A percentile compares a stretch with the other conserved stretches of the same genome.
These are phyloP conservation scores for Pythium chondricola DNA, from an alignment of 352 stramenopile genomes.

Conservation along the genomic window DNA sequence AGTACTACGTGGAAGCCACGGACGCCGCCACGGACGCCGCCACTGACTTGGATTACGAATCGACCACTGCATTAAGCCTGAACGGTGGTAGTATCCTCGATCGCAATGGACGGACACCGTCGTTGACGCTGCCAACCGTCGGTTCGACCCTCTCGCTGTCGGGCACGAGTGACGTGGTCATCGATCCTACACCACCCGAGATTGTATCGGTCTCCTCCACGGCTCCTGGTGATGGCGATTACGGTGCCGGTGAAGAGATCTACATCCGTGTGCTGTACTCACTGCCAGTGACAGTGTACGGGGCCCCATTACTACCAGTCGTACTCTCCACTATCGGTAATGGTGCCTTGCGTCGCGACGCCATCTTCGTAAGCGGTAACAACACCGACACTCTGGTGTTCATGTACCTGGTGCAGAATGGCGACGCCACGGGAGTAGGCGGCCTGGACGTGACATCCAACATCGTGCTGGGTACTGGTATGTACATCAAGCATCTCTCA, in stretches of 20 bases:
- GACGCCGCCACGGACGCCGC: slow-evolving; percentile 36
- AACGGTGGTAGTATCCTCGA: slow-evolving; percentile 57
- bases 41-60: slow-evolving; percentile 57
- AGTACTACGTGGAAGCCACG: slow-evolving; percentile 65
- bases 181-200: slow-evolving; percentile 62
- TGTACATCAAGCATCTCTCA: slow-evolving; percentile 67
- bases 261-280: slow-evolving; percentile 56
- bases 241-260: slow-evolving; percentile 58
- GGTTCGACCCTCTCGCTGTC: slow-evolving; percentile 35
- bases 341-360: slow-evolving; percentile 24
- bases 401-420: slow-evolving; percentile 55
- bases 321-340: slow-evolving; percentile 37
- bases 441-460: slow-evolving; percentile 43
- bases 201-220: slow-evolving; percentile 48
- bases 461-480: slow-evolving; percentile 49
- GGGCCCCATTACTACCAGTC: slow-evolving; percentile 42
- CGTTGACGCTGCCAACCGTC: slow-evolving; percentile 44
- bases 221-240: slow-evolving; percentile 58
- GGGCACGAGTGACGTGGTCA: slow-evolving; percentile 45
- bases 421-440: slow-evolving; percentile 29
- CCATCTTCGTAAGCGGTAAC: slow-evolving; percentile 52
- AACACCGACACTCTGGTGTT: slow-evolving; percentile 66
- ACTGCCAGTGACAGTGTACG: slow-evolving; percentile 55
- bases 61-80: slow-evolving; percentile 39
- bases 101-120: slow-evolving; percentile 51